Evolutionary conservation across 371 early-diverging fungal genomes (phyloP).

Genomic region (Mortierella sp.): DNA sequence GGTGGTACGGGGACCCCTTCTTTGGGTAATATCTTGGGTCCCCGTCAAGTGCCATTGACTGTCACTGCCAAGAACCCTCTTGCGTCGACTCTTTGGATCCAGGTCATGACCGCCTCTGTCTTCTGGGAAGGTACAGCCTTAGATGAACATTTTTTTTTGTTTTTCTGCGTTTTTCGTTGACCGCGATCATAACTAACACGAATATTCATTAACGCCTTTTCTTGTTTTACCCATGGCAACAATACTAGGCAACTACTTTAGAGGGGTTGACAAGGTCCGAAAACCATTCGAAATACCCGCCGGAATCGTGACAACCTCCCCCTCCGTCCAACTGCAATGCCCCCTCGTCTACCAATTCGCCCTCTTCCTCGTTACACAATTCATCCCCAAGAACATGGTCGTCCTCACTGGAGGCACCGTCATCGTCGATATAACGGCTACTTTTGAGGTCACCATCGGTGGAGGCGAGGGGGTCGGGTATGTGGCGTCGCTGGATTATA

Average conservation of each 20-base stretch:
- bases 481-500: slow-evolving; percentile 10
- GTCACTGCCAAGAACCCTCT: slow-evolving; percentile 30
- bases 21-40: slow-evolving; percentile 32
- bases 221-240: background rate
- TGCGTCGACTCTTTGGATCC: slow-evolving; percentile 20
- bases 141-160: no score
- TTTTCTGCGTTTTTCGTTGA: no score
- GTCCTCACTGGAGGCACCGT: slow-evolving; percentile 36
- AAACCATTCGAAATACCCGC: slow-evolving; percentile 13
- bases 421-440: slow-evolving; percentile 25
- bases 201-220: background rate
- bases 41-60: slow-evolving; percentile 38
- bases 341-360: slow-evolving; percentile 41
- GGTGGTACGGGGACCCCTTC: slow-evolving; percentile 24
- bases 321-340: slow-evolving; percentile 24
- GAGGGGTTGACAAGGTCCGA: slow-evolving; percentile 9
- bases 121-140: slow-evolving; percentile 23
- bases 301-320: slow-evolving; percentile 24
- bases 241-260: slow-evolving; percentile 26
- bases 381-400: slow-evolving; percentile 39
- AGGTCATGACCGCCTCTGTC: slow-evolving; percentile 24
- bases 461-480: slow-evolving; percentile 25
- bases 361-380: slow-evolving; percentile 29
- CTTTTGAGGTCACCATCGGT: slow-evolving; percentile 31
- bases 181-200: no score